Percentiles rank a stretch among this genome's conserved stretches.
Evolutionary conservation across 1,284 basidiomycete genomes (phyloP).

Genomic region (Tilletia caries): DNA sequence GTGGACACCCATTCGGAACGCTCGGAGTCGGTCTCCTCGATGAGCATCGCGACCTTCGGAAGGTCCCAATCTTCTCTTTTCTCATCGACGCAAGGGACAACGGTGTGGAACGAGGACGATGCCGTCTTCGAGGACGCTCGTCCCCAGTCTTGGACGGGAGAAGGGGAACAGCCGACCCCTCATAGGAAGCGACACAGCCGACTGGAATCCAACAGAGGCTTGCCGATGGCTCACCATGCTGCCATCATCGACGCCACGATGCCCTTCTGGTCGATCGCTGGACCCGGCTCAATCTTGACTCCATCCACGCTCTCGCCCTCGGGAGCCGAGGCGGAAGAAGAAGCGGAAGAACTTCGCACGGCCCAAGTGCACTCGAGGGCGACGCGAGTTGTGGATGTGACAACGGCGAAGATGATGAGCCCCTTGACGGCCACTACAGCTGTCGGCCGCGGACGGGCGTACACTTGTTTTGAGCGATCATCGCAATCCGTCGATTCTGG

Average conservation of each 20-base stretch:
- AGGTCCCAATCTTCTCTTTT: not conserved
- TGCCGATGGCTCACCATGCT: not conserved
- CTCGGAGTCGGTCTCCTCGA: not conserved
- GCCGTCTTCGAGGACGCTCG: not conserved
- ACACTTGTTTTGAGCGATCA: not conserved
- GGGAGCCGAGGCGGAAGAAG: not conserved
- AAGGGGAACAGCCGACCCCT: too few species aligned
- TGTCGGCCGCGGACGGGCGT: not conserved
- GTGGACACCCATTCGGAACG: not conserved
- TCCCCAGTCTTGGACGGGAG: not conserved
- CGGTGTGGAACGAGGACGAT: constrained; percentile 6
- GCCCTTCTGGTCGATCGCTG: not conserved
- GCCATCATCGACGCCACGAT: not conserved
- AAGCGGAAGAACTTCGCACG: not conserved
- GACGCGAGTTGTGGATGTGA: not conserved
- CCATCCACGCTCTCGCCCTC: not conserved
- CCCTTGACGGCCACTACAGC: not conserved
- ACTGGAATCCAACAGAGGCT: too few species aligned
- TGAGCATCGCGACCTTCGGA: not conserved
- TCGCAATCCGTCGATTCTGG: not conserved
- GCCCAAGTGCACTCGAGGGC: not conserved
- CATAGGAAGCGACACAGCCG: too few species aligned
- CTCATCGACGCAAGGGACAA: not conserved
- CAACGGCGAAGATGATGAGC: not conserved
- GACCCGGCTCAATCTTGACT: not conserved